Percentiles rank a stretch among this genome's conserved stretches.
These are phyloP conservation scores for Luffa acutangula DNA, from an alignment of 306 rosid genomes.

Conservation along the genomic window DNA sequence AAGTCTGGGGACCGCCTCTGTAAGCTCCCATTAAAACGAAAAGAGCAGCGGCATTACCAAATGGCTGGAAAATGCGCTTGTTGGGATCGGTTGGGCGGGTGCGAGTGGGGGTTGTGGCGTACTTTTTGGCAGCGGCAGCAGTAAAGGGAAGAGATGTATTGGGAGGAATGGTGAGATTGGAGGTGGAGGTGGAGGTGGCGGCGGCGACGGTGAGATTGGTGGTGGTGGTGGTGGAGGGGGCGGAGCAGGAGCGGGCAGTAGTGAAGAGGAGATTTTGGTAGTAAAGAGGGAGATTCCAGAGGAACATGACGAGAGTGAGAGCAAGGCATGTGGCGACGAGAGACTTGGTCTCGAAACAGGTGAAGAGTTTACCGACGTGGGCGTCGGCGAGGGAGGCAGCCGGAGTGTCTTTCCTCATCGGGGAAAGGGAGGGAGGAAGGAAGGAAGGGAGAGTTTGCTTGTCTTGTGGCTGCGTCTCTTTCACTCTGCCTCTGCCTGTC, in stretches of 20 bases:
- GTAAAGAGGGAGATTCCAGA: slow-evolving; percentile 33
- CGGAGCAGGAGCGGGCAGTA: slow-evolving; percentile 13
- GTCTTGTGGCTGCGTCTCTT: too few species aligned
- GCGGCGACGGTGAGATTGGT: background rate
- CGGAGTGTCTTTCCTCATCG: slow-evolving; percentile 20
- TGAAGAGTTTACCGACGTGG: slow-evolving; percentile 3
- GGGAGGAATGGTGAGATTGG: background rate
- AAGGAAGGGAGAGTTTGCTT: too few species aligned
- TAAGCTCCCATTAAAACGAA: slow-evolving; percentile 30
- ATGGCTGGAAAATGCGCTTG: slow-evolving; percentile 18
- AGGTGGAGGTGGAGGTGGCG: background rate
- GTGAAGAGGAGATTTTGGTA: slow-evolving; percentile 28
- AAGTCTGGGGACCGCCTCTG: slow-evolving; percentile 26
- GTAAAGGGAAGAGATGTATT: background rate
- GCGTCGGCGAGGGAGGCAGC: slow-evolving; percentile 6
- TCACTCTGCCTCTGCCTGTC: too few species aligned
- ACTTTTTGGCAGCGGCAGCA: slow-evolving; percentile 3
- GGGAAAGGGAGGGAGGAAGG: background rate
- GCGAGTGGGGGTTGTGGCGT: background rate
- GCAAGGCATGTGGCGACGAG: slow-evolving; percentile 18
- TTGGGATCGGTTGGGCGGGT: slow-evolving; percentile 4
- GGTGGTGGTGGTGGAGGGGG: background rate
- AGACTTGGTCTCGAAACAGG: slow-evolving; percentile 22
- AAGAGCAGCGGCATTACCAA: slow-evolving; percentile 27
- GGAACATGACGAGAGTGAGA: slow-evolving; percentile 18